Percentiles rank a stretch among this genome's conserved stretches.
phyloP scores from a whole-genome alignment of 2,329 filamentous ascomycete species.

The Metarhizium anisopliae region DNA sequence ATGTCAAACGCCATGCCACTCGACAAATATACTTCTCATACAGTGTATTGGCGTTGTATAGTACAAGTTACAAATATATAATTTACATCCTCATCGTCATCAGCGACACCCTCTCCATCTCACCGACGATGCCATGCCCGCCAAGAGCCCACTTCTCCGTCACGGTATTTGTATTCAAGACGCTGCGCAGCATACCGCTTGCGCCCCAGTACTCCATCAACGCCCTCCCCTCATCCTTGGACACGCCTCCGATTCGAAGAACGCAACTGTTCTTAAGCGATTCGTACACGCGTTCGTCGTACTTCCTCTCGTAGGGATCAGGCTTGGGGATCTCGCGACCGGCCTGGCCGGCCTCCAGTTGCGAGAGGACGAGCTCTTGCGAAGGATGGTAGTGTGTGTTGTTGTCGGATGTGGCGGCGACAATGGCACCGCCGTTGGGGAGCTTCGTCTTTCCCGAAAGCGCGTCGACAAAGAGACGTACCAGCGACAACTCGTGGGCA shows the following conservation, averaged over 20 bases:
- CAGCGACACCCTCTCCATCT: slow-evolving; percentile 64
- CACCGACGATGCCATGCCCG: slow-evolving; percentile 73
- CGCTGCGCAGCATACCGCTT: slow-evolving; percentile 67
- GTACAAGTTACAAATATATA: slow-evolving; percentile 18
- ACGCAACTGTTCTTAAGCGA: slow-evolving; percentile 41
- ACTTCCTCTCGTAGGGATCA: slow-evolving; percentile 46
- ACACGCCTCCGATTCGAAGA: slow-evolving; percentile 57
- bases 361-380: slow-evolving; percentile 58
- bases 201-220: slow-evolving; percentile 91
- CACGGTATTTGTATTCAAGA: slow-evolving; percentile 62
- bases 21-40: not conserved
- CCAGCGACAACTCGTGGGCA: slow-evolving; percentile 71
- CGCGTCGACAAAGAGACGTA: slow-evolving; percentile 65
- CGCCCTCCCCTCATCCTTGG: slow-evolving; percentile 63
- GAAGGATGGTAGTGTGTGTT: slow-evolving; percentile 58
- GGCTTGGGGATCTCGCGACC: slow-evolving; percentile 27
- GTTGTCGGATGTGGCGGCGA: slow-evolving; percentile 65
- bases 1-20: not conserved
- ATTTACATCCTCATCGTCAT: slow-evolving; percentile 37
- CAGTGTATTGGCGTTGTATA: slow-evolving; percentile 2
- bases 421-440: slow-evolving; percentile 67
- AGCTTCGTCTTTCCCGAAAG: slow-evolving; percentile 51
- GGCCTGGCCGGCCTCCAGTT: slow-evolving; percentile 38
- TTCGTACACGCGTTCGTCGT: slow-evolving; percentile 48
- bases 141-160: slow-evolving; percentile 77